Evolutionary conservation across 257 asterid species (phyloP).

Genomic region (Rehmannia glutinosa): DNA sequence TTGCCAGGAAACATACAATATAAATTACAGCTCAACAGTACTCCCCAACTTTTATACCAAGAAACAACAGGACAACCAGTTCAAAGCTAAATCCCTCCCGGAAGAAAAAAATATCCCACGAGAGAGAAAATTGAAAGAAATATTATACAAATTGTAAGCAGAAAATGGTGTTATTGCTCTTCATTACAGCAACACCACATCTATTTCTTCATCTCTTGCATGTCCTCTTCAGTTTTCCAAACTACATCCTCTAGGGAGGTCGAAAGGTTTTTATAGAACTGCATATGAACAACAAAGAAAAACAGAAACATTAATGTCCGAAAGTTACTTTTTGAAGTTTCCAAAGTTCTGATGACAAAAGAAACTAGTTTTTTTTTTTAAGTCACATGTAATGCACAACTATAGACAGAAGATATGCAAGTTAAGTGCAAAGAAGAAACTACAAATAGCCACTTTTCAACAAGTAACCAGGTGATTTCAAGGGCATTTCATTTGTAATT

Average conservation of each 20-base stretch:
- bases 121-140: not conserved
- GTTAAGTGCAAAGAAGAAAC: too few species aligned
- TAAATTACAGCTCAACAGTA: not conserved
- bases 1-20: not conserved
- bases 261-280: conserved; percentile 85
- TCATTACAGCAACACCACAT: not conserved
- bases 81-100: not conserved
- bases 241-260: conserved; percentile 79
- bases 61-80: not conserved
- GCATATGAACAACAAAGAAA: conserved; percentile 17
- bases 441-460: too few species aligned
- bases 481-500: too few species aligned
- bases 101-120: not conserved
- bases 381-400: not conserved
- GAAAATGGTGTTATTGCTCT: not conserved
- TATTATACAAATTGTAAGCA: conserved; percentile 3
- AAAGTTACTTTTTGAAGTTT: too few species aligned
- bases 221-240: conserved; percentile 80
- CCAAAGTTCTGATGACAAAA: too few species aligned
- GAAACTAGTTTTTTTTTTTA: not conserved
- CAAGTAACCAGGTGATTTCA: too few species aligned
- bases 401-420: too few species aligned
- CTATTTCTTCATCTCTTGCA: conserved; percentile 40
- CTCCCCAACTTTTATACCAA: not conserved
- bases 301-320: not conserved